These are phyloP conservation scores for Saitoella complicata DNA, from an alignment of 805 yeast species.

Conservation along the genomic window DNA sequence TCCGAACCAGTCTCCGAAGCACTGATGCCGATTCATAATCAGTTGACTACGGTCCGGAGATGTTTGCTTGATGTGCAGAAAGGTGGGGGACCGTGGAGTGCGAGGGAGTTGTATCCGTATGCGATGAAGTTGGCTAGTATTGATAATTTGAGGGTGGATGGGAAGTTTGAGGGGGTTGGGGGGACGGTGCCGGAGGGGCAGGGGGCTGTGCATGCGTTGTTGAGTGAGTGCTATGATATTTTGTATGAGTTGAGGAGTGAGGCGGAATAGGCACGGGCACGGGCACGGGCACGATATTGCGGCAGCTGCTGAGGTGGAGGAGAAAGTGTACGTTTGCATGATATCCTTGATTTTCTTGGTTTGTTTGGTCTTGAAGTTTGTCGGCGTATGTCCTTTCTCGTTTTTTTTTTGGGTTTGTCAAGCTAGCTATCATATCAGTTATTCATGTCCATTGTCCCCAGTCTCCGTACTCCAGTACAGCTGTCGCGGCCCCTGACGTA, in stretches of 20 bases:
- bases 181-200: slow-evolving; percentile 95
- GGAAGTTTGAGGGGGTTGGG: slow-evolving; percentile 66
- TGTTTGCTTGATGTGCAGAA: slow-evolving; percentile 80
- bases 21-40: slow-evolving; percentile 84
- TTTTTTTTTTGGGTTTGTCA: too few relatives aligned
- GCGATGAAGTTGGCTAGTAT: slow-evolving; percentile 85
- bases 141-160: slow-evolving; percentile 76
- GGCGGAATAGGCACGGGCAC: neutral
- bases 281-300: too few relatives aligned
- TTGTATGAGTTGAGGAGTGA: slow-evolving; percentile 80
- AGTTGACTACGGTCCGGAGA: slow-evolving; percentile 75
- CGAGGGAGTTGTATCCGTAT: slow-evolving; percentile 86
- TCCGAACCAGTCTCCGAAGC: slow-evolving; percentile 92
- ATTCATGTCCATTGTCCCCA: too few relatives aligned
- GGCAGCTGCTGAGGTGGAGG: too few relatives aligned
- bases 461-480: too few relatives aligned
- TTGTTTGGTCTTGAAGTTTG: too few relatives aligned
- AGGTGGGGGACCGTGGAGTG: slow-evolving; percentile 77
- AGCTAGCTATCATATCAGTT: too few relatives aligned
- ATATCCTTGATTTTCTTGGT: too few relatives aligned
- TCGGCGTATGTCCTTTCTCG: too few relatives aligned
- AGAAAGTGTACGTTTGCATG: too few relatives aligned
- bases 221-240: slow-evolving; percentile 90
- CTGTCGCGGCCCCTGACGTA: too few relatives aligned
- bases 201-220: slow-evolving; percentile 77